A percentile compares a stretch with the other conserved stretches of the same genome.
These are phyloP conservation scores for Stephania cephalantha DNA, from an alignment of 164 flowering plant genomes.

Conservation along the genomic window DNA sequence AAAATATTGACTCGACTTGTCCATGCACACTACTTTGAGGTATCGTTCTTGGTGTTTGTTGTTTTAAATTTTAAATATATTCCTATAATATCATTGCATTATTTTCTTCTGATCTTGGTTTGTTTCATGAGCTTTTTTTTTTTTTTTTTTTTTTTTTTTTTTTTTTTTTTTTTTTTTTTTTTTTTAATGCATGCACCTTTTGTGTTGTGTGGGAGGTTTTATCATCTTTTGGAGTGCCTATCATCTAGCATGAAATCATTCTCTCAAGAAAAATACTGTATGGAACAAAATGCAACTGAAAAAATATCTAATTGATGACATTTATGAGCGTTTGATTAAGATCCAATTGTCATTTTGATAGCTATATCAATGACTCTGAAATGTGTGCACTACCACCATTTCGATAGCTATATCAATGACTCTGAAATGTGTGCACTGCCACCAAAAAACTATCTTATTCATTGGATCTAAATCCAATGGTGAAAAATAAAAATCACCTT, in stretches of 20 bases:
- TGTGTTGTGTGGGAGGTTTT: neutral
- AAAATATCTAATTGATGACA: neutral
- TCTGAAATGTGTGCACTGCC: no score
- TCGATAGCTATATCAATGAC: no score
- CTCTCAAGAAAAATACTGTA: neutral
- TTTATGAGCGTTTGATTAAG: no score
- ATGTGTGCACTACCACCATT: no score
- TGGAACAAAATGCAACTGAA: neutral
- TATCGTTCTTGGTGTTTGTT: conserved; percentile 16
- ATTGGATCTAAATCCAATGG: no score
- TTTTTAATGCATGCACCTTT: neutral
- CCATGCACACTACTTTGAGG: conserved; percentile 93
- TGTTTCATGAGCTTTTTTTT: neutral
- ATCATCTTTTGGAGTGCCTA: neutral
- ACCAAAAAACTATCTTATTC: no score
- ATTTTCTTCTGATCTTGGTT: neutral
- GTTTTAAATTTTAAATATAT: neutral
- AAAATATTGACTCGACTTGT: conserved; percentile 80
- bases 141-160: neutral
- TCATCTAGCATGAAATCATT: neutral
- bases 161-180: neutral
- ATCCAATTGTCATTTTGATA: no score
- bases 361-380: no score
- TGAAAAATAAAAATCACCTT: no score
- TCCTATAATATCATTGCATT: neutral